These are phyloP conservation scores for Zygnema circumcarinatum DNA, from an alignment of 139 green algal species.

Conservation along the genomic window DNA sequence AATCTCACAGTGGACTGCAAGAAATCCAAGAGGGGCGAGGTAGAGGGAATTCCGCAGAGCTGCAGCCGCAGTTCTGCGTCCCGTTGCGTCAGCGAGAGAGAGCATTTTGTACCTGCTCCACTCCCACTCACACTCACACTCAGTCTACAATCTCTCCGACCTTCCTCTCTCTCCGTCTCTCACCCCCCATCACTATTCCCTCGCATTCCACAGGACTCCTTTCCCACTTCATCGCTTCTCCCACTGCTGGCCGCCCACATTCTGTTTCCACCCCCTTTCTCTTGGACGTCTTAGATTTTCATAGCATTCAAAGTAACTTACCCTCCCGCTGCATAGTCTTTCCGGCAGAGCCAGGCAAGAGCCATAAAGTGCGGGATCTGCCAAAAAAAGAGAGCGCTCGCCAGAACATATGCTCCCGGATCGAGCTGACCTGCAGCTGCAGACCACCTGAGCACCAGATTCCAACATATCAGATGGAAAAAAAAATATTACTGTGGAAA, in stretches of 20 bases:
- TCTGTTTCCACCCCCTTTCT: too few relatives aligned
- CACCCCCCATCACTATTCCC: not conserved
- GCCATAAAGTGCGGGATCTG: constrained; percentile 99
- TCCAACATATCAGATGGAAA: too few relatives aligned
- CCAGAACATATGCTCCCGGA: constrained; percentile 76
- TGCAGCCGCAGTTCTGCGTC: constrained; percentile 78
- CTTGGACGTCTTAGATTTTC: too few relatives aligned
- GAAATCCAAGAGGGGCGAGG: constrained; percentile 82
- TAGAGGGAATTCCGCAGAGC: constrained; percentile 88
- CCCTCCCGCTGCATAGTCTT: constrained; percentile 86
- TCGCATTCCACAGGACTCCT: not conserved
- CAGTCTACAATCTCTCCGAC: not conserved
- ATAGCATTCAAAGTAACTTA: constrained; percentile 25
- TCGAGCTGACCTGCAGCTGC: constrained; percentile 75
- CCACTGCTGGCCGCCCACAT: too few relatives aligned
- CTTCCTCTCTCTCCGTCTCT: too few relatives aligned
- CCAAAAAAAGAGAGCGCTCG: constrained; percentile 92
- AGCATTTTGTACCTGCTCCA: constrained; percentile 82
- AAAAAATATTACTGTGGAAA: not conserved
- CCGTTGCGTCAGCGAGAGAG: constrained; percentile 81
- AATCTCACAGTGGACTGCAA: constrained; percentile 23
- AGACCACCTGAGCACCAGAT: constrained; percentile 63
- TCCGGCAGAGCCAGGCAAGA: constrained; percentile 91
- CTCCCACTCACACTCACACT: too few relatives aligned
- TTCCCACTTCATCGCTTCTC: too few relatives aligned